phyloP scores from a whole-genome alignment of 108 stramenopile species.

The Epithemia pelagica region DNA sequence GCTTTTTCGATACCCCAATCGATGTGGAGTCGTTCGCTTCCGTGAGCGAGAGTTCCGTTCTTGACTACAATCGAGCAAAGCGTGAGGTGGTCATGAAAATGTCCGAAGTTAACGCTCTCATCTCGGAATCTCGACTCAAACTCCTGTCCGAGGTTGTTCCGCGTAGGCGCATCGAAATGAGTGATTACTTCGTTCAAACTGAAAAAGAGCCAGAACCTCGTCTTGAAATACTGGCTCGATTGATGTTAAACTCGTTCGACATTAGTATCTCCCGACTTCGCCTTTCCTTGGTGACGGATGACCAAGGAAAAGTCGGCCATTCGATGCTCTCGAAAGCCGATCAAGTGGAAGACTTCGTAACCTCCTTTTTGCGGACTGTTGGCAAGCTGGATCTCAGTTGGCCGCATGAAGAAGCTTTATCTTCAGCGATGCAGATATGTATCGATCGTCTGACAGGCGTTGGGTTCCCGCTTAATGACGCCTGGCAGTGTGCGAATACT shows the following conservation, averaged over 20 bases:
- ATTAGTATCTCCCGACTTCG: slow-evolving; percentile 17
- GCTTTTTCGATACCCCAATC: slow-evolving; percentile 24
- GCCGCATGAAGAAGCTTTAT: slow-evolving; percentile 49
- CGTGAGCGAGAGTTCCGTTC: slow-evolving; percentile 11
- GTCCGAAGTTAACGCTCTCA: slow-evolving; percentile 28
- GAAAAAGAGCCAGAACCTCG: slow-evolving; percentile 14
- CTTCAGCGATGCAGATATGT: slow-evolving; percentile 50
- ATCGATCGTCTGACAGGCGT: slow-evolving; percentile 42
- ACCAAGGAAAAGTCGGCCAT: slow-evolving; percentile 2
- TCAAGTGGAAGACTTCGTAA: slow-evolving; percentile 38
- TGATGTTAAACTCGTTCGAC: slow-evolving; percentile 27
- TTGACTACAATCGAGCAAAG: slow-evolving; percentile 31
- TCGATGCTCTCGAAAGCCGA: slow-evolving; percentile 17
- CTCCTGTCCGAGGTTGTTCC: slow-evolving; percentile 7
- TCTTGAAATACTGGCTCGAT: slow-evolving; percentile 29
- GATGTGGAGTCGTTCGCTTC: slow-evolving; percentile 30
- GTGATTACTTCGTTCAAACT: neutral
- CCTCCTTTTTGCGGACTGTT: slow-evolving; percentile 40
- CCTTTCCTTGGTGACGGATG: slow-evolving; percentile 24
- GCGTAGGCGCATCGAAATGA: neutral
- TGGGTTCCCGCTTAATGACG: slow-evolving; percentile 41
- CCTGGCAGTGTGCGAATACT: slow-evolving; percentile 35
- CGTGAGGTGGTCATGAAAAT: slow-evolving; percentile 27
- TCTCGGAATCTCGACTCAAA: slow-evolving; percentile 28
- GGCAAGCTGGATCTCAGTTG: slow-evolving; percentile 54